phyloP scores from a whole-genome alignment of 306 rosid species.

The Canavalia ensiformis region DNA sequence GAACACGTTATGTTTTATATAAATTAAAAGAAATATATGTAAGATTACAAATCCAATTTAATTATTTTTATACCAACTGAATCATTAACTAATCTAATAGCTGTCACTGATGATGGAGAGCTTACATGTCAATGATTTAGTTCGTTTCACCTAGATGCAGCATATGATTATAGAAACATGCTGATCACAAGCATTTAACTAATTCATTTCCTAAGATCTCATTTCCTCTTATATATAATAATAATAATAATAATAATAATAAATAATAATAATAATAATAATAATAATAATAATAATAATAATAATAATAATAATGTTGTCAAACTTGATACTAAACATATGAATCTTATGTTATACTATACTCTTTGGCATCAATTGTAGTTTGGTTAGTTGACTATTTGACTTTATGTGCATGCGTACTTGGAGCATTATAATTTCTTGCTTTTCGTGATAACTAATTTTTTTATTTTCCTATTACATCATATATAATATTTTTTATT shows the following conservation, averaged over 20 bases:
- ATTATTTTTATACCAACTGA: conserved; percentile 23
- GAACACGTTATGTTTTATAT: not conserved
- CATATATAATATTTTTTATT: too few relatives aligned
- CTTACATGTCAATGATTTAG: conserved; percentile 29
- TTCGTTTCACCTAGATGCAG: conserved; percentile 47
- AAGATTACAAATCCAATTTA: not conserved
- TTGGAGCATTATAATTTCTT: conserved; percentile 16
- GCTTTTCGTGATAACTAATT: not conserved
- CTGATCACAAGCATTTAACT: conserved; percentile 20
- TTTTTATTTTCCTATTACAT: too few relatives aligned
- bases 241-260: too few relatives aligned
- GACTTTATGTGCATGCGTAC: not conserved
- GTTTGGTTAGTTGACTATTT: conserved; percentile 38
- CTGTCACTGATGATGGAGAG: conserved; percentile 45
- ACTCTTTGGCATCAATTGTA: conserved; percentile 3
- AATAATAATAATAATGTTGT: not conserved
- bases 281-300: not conserved
- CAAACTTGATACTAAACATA: not conserved
- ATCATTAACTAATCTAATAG: conserved; percentile 42
- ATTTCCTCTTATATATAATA: not conserved
- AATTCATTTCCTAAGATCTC: conserved; percentile 12
- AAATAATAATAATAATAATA: too few relatives aligned
- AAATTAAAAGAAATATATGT: not conserved
- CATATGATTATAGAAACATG: conserved; percentile 41
- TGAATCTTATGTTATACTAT: not conserved